Evolutionary conservation across 768 basidiomycete species (phyloP), one percentile per base, ranked within the genome.

Genomic region (Rhodotorula kratochvilovae): DNA sequence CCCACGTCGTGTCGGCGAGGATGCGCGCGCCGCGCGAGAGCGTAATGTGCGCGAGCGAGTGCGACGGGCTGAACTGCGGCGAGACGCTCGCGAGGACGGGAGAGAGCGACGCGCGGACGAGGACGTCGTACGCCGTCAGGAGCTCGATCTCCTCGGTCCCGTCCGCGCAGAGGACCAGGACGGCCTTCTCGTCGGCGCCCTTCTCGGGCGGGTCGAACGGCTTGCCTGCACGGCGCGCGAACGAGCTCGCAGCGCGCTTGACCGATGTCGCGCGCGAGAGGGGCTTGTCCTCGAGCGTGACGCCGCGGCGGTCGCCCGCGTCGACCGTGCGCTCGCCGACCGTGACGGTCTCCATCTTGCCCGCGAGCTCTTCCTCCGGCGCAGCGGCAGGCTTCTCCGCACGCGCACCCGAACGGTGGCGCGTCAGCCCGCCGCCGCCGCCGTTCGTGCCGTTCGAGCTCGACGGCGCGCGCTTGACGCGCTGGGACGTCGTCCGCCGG

Each of bases 41-140:
- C 29, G 74, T 75, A 43, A 75, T 63, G 70, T 75, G 67, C 65
- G 63, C 46, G 29, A 72, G 55, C 23, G 66, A 70, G 64, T 75
- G 61, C 6, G 64, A 64, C 8, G 74, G 71, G 5, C 61, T 64
- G 53, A 70, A 72, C 35, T 60, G 58, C 13, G 71, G 70, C 56
- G 70, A 70, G 43, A 75, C 55, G 31, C 57, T 57, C 54, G 54
- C 71, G 66, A 72, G 36, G 35, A 62, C 59, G 15, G 71, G 71
- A 2, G 29, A 16, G 29, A 75, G 71, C 13, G 46, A n/a, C 23
- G 68, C 74, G 23, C 74, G 74, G 19, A 72, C 68, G 58, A 69
- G 61, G 27, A 72, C 45, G 62, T 75, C 74, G 33, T n/a, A 65
- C 17, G 61, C 62, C 5, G 72, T 70, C 45, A 72, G 29, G 59